phyloP scores from a whole-genome alignment of 2,329 filamentous ascomycete genomes.

The Falciphora oryzae region DNA sequence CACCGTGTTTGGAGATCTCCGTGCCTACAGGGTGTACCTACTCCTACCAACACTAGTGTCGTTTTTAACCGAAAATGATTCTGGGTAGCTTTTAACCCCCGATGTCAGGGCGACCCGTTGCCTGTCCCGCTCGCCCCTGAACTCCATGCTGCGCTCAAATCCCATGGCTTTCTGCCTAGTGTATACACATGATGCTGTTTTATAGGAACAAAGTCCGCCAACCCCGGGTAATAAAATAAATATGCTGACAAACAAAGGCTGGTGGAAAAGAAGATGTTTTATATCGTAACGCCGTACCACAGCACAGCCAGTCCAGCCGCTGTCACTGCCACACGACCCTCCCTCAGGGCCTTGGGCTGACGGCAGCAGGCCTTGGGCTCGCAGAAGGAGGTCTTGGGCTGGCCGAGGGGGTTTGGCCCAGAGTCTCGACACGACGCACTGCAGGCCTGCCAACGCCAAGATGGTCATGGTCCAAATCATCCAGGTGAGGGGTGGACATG shows the following conservation, averaged over 20 bases:
- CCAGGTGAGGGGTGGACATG: background rate
- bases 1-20: no score
- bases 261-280: background rate
- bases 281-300: no score
- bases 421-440: background rate
- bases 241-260: background rate
- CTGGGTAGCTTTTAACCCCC: background rate
- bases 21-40: no score
- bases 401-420: background rate
- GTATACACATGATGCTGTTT: background rate
- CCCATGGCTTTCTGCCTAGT: background rate
- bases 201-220: background rate
- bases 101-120: background rate
- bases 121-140: background rate
- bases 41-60: no score
- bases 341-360: background rate
- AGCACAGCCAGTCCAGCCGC: no score
- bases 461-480: background rate
- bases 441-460: background rate
- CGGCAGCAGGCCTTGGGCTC: background rate
- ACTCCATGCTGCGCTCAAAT: background rate
- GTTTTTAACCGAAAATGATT: background rate
- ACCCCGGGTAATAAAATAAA: background rate
- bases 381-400: background rate
- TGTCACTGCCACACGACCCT: background rate